A percentile compares a stretch with the other conserved stretches of the same genome.
phyloP scores from a whole-genome alignment of 345 rosid genomes.

The Salix purpurea region DNA sequence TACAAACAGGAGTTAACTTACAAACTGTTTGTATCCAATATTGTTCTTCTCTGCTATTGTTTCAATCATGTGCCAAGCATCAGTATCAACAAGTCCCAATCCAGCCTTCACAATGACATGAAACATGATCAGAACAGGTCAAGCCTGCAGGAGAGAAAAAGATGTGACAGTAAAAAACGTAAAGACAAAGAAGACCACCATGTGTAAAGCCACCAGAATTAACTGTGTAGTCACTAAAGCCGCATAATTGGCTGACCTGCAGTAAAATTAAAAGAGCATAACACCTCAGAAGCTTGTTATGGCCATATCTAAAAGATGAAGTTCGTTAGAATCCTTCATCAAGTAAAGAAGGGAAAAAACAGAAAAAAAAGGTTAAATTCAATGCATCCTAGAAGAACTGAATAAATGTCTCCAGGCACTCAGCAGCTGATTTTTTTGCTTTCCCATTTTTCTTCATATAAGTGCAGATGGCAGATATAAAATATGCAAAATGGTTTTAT shows the following conservation, averaged over 20 bases:
- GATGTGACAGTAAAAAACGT: constrained; percentile 9
- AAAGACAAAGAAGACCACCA: constrained; percentile 45
- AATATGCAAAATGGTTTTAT: background rate
- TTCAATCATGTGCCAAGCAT: constrained; percentile 92
- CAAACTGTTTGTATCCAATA: constrained; percentile 78
- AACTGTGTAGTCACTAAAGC: constrained; percentile 78
- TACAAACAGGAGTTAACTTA: constrained; percentile 34
- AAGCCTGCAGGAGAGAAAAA: background rate
- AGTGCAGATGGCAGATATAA: background rate
- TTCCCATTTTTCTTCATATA: background rate
- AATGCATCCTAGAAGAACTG: background rate
- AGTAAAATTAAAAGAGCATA: constrained; percentile 1
- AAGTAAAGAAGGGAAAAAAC: background rate
- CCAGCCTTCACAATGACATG: constrained; percentile 60
- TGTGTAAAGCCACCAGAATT: constrained; percentile 80
- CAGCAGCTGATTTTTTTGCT: background rate
- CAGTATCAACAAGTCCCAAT: constrained; percentile 85
- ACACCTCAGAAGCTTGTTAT: background rate
- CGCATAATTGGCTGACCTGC: constrained; percentile 80
- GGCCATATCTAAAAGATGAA: background rate
- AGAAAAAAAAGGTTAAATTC: background rate
- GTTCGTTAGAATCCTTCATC: background rate
- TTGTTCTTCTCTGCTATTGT: constrained; percentile 86
- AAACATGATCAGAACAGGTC: constrained; percentile 1
- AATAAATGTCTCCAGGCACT: background rate